Evolutionary conservation across 441 rosid species (phyloP), one percentile per base, ranked within the genome.

Genomic region (Gossypium aridum): DNA sequence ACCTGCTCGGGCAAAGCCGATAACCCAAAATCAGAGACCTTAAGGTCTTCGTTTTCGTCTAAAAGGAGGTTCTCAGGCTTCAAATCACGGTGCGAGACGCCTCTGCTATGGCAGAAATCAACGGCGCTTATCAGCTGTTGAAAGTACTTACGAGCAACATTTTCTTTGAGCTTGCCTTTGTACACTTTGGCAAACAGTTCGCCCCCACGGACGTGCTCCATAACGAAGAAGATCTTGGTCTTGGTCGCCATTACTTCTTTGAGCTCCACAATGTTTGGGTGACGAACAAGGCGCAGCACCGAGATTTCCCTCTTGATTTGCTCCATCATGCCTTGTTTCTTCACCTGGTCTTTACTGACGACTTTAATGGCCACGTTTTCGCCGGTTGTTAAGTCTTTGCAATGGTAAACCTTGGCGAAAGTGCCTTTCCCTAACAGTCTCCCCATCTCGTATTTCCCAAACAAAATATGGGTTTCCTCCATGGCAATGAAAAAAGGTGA

Each of bases 291-390:
- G 9, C 80, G 78, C 92, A 85, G 87, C 7, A 91, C 85, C 0
- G 93, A 86, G 67, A 93, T 91, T 70, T 93, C 98, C 1, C 97
- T 76, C 80, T 88, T 80, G 89, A 93, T 93, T 69, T 93, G 98
- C n/a, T 88, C 96, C 85, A 93, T 90, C 91, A 90, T 80, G 0
- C 92, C 92, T 65, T 82, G 85, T 60, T 79, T 85, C 25, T 84
- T 89, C 43, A 93, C 92, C 1, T 80, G 88, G 9, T 93, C 93
- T 19, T 90, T 93, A 81, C 70, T 80, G 20, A 93, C 81, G 6
- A 93, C 83, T 72, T 93, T 90, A 62, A 93, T 86, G 0, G 98
- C 96, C 2, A 93, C 96, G 43, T 80, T 79, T 37, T 93, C 96
- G 1, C 84, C 88, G 1, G 77, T 57, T 23, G 3, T 70, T 0